A percentile compares a stretch with the other conserved stretches of the same genome.
Evolutionary conservation across 2,329 filamentous ascomycete genomes (phyloP).

Genomic region (Colletotrichum sp.): DNA sequence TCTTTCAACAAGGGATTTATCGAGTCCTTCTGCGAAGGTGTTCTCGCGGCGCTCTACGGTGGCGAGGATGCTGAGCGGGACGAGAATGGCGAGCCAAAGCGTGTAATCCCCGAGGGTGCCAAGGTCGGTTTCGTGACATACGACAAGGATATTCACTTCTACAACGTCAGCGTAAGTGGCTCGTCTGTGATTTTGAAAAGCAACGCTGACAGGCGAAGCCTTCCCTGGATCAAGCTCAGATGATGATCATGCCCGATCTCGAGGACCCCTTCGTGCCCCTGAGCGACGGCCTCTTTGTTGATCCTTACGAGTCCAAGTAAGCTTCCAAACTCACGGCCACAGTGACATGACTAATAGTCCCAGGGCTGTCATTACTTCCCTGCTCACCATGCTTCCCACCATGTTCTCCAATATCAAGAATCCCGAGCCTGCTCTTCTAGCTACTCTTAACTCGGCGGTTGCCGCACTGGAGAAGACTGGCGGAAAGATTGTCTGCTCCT

Average conservation of each 20-base stretch:
- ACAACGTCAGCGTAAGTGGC: slow-evolving; percentile 83
- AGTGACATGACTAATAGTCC: slow-evolving; percentile 27
- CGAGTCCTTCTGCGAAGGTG: slow-evolving; percentile 88
- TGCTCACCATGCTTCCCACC: slow-evolving; percentile 81
- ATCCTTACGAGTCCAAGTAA: slow-evolving; percentile 86
- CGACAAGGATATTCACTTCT: slow-evolving; percentile 97
- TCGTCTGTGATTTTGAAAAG: background rate
- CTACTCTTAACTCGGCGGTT: slow-evolving; percentile 82
- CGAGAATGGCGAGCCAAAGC: slow-evolving; percentile 57
- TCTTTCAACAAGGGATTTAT: slow-evolving; percentile 90
- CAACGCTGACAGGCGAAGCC: slow-evolving; percentile 49
- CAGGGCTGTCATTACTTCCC: slow-evolving; percentile 79
- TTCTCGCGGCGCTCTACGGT: slow-evolving; percentile 84
- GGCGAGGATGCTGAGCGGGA: slow-evolving; percentile 60
- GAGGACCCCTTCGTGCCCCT: slow-evolving; percentile 96
- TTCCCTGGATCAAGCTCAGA: slow-evolving; percentile 84
- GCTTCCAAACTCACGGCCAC: slow-evolving; percentile 23
- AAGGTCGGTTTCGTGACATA: slow-evolving; percentile 96
- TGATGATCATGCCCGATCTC: slow-evolving; percentile 98
- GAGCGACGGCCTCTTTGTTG: slow-evolving; percentile 90
- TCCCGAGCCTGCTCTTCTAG: slow-evolving; percentile 86
- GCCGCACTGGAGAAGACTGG: slow-evolving; percentile 86
- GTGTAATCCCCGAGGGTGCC: slow-evolving; percentile 74
- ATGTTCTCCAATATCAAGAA: slow-evolving; percentile 91
- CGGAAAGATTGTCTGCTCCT: slow-evolving; percentile 88